A percentile compares a stretch with the other conserved stretches of the same genome.
These are phyloP conservation scores for Plectosphaerella plurivora DNA, from an alignment of 2,329 filamentous ascomycete genomes.

Conservation along the genomic window DNA sequence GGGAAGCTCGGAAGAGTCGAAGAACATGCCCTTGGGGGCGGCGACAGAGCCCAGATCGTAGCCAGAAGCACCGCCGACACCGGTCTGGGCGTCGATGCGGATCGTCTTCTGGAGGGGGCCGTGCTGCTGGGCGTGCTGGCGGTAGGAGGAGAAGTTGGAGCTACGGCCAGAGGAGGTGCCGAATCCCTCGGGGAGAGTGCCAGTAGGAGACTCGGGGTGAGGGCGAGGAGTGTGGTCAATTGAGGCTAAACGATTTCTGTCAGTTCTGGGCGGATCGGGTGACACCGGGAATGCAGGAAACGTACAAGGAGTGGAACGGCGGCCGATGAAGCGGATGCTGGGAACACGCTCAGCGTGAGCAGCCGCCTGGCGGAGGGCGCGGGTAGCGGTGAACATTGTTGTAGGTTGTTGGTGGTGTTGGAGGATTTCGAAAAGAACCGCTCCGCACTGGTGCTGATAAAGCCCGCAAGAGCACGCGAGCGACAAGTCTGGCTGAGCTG, in stretches of 20 bases:
- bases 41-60: slow-evolving; percentile 67
- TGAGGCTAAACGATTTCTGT: slow-evolving; percentile 43
- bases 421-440: background rate
- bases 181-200: slow-evolving; percentile 56
- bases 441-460: background rate
- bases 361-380: slow-evolving; percentile 53
- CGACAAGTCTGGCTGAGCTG: background rate
- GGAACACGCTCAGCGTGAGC: slow-evolving; percentile 57
- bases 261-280: background rate
- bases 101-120: slow-evolving; percentile 65
- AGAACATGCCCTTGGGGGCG: slow-evolving; percentile 70
- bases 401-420: background rate
- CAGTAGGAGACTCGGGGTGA: slow-evolving; percentile 67
- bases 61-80: slow-evolving; percentile 61
- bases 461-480: background rate
- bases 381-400: slow-evolving; percentile 50
- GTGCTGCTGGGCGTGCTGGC: slow-evolving; percentile 73
- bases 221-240: slow-evolving; percentile 70
- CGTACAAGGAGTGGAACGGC: slow-evolving; percentile 55
- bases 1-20: slow-evolving; percentile 87
- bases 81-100: slow-evolving; percentile 25
- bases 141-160: slow-evolving; percentile 70
- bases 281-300: slow-evolving; percentile 4
- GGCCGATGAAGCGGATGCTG: slow-evolving; percentile 59
- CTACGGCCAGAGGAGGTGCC: slow-evolving; percentile 35